Evolutionary conservation across 176 grass and related monocot genomes (phyloP).

Genomic region (Dactylis glomerata): DNA sequence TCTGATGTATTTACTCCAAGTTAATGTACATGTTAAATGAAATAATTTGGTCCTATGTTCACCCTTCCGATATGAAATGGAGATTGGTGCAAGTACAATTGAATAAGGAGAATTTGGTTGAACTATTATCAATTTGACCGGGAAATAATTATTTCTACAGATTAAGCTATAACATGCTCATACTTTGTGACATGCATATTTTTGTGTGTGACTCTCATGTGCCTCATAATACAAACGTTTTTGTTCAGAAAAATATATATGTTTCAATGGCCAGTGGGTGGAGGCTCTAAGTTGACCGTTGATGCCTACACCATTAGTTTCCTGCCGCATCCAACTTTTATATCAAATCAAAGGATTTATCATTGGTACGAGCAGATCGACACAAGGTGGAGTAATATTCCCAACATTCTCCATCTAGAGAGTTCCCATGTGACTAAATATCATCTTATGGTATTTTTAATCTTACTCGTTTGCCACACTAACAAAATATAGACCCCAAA

Average conservation of each 20-base stretch:
- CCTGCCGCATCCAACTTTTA: background rate
- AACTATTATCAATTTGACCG: no score
- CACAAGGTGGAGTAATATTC: constrained; percentile 28
- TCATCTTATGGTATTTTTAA: constrained; percentile 15
- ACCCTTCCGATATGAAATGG: no score
- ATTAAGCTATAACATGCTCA: background rate
- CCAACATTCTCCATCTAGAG: constrained; percentile 34
- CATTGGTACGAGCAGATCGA: constrained; percentile 4
- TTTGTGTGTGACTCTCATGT: background rate
- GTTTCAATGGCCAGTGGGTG: background rate
- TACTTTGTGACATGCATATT: background rate
- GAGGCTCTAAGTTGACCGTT: constrained; percentile 33
- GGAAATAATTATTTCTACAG: background rate
- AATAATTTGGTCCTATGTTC: no score
- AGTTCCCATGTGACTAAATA: constrained; percentile 15
- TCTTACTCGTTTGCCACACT: background rate
- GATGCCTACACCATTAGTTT: background rate
- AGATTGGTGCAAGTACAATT: no score
- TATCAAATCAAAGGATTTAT: constrained; percentile 31
- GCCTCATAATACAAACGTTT: background rate
- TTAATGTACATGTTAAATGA: no score
- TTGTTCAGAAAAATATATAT: background rate
- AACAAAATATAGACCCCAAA: background rate
- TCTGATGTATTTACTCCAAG: background rate
- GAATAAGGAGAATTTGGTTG: no score